A percentile compares a stretch with the other conserved stretches of the same genome.
Evolutionary conservation across 768 basidiomycete species (phyloP).

Genomic region (Auriscalpium vulgare): DNA sequence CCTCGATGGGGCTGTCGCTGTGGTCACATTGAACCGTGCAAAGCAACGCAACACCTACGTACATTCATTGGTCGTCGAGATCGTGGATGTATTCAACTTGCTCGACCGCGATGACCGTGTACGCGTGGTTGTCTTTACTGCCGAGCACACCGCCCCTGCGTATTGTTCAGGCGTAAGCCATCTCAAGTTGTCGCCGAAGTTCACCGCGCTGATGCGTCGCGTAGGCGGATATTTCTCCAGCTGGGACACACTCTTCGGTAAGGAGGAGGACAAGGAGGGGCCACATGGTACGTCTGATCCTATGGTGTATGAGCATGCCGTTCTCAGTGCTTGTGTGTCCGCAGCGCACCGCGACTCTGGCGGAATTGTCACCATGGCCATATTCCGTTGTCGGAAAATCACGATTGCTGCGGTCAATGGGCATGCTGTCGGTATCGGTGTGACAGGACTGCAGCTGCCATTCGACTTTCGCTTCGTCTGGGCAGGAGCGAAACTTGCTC

Average conservation of each 20-base stretch:
- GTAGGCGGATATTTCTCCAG: slow-evolving; percentile 43
- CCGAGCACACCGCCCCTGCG: slow-evolving; percentile 42
- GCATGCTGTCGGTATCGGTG: slow-evolving; percentile 43
- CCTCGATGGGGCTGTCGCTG: slow-evolving; percentile 35
- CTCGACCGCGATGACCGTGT: slow-evolving; percentile 47
- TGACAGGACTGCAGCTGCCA: slow-evolving; percentile 42
- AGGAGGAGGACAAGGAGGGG: slow-evolving; percentile 38
- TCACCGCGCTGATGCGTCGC: background rate
- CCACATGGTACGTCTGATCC: slow-evolving; percentile 30
- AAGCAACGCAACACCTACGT: slow-evolving; percentile 45
- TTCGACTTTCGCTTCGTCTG: slow-evolving; percentile 47
- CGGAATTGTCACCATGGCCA: slow-evolving; percentile 36
- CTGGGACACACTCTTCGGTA: slow-evolving; percentile 32
- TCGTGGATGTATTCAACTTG: slow-evolving; percentile 36
- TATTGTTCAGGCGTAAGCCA: slow-evolving; percentile 46
- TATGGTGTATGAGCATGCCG: background rate
- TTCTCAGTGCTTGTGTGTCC: background rate
- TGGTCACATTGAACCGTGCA: slow-evolving; percentile 39
- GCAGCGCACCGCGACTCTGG: slow-evolving; percentile 43
- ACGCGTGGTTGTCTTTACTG: slow-evolving; percentile 42
- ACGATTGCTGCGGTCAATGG: slow-evolving; percentile 45
- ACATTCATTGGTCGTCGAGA: slow-evolving; percentile 26
- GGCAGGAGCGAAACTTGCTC: slow-evolving; percentile 39
- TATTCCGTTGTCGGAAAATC: slow-evolving; percentile 48
- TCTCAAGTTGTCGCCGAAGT: background rate